phyloP scores from a whole-genome alignment of 2,329 filamentous ascomycete species.

The Stemphylium lycopersici region DNA sequence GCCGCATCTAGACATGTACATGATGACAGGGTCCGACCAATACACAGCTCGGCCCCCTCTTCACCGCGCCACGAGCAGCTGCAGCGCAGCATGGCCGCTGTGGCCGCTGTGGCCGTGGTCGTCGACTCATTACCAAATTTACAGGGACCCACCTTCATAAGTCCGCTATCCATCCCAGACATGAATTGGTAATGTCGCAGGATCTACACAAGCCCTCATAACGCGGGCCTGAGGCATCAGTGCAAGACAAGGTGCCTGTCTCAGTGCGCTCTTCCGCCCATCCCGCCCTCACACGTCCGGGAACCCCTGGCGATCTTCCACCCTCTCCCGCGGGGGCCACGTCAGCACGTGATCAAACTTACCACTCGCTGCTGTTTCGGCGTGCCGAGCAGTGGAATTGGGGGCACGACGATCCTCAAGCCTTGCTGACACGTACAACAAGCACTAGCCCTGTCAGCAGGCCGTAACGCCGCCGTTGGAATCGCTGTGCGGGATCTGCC shows the following conservation, averaged over 20 bases:
- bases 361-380: conserved; percentile 8
- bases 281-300: conserved; percentile 5
- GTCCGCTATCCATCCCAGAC: not conserved
- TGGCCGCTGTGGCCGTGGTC: not conserved
- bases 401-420: conserved; percentile 12
- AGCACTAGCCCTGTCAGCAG: conserved; percentile 22
- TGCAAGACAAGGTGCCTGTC: conserved; percentile 2
- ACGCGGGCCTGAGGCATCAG: not conserved
- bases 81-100: no score
- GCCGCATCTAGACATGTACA: not conserved
- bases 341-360: conserved; percentile 15
- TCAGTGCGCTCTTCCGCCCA: not conserved
- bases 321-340: conserved; percentile 14
- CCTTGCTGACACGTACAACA: conserved; percentile 31
- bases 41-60: conserved; percentile 3
- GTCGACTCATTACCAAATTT: not conserved
- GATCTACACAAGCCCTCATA: not conserved
- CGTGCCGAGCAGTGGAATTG: conserved; percentile 16
- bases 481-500: conserved; percentile 2
- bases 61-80: not conserved
- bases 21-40: not conserved
- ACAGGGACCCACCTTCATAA: not conserved
- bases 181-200: not conserved
- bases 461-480: conserved; percentile 1
- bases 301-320: conserved; percentile 20